Percentiles rank a stretch among this genome's conserved stretches.
Evolutionary conservation across 768 basidiomycete genomes (phyloP).

Genomic region (Amyloporia xantha): DNA sequence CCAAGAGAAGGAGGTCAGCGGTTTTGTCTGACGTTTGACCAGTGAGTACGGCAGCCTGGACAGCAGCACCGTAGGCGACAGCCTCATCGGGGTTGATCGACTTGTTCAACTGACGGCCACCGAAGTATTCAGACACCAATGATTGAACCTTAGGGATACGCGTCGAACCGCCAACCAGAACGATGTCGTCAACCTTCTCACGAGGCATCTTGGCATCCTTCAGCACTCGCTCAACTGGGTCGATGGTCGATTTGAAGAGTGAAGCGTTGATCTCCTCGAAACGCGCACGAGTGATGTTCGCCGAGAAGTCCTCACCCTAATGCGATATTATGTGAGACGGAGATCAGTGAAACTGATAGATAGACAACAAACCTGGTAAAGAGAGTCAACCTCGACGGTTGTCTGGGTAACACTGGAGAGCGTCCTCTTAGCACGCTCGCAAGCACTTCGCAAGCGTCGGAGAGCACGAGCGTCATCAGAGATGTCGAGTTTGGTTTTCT

Average conservation of each 20-base stretch:
- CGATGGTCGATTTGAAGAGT: conserved; percentile 94
- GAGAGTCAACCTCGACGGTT: conserved; percentile 98
- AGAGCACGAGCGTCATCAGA: conserved; percentile 96
- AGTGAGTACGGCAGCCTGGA: conserved; percentile 98
- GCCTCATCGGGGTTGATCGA: conserved; percentile 99
- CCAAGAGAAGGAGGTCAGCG: conserved; percentile 94
- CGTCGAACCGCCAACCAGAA: conserved; percentile 98
- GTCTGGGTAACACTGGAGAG: conserved; percentile 98
- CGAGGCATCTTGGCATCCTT: conserved; percentile 98
- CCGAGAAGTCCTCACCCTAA: conserved; percentile 94
- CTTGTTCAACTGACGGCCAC: conserved; percentile 97
- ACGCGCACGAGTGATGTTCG: conserved; percentile 98
- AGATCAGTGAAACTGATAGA: not conserved
- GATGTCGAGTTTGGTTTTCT: conserved; percentile 95
- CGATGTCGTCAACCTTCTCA: conserved; percentile 97
- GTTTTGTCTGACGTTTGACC: conserved; percentile 99
- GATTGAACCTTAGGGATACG: conserved; percentile 99
- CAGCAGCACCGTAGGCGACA: conserved; percentile 98
- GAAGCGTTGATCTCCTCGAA: conserved; percentile 99
- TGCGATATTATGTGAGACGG: conserved; percentile 4
- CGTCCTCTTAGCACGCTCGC: conserved; percentile 99
- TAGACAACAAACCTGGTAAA: conserved; percentile 66
- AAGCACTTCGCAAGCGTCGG: conserved; percentile 91
- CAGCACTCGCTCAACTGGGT: conserved; percentile 97
- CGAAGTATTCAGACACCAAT: conserved; percentile 97